Conservation (phyloP, 345 rosid species). For the Turnera subulata region DNA sequence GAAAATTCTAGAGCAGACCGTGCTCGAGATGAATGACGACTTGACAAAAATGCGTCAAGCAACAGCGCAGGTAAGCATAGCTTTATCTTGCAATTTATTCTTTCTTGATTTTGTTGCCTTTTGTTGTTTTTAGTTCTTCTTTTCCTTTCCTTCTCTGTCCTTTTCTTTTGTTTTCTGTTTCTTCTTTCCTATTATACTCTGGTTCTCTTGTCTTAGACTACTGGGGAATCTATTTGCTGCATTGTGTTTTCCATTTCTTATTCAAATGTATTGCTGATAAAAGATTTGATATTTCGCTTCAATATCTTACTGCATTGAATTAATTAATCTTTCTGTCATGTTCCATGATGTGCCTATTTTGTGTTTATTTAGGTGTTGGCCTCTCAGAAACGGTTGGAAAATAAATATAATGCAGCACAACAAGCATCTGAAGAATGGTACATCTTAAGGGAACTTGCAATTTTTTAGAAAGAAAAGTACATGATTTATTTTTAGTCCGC, state of each 20-base stretch:
- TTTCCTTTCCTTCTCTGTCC: not conserved
- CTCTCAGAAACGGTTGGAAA: constrained; percentile 70
- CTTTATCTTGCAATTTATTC: constrained; percentile 2
- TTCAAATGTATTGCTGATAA: not conserved
- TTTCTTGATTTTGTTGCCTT: not conserved
- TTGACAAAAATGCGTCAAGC: constrained; percentile 83
- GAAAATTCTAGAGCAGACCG: constrained; percentile 73
- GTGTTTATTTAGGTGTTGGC: constrained; percentile 57
- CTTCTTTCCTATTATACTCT: not conserved
- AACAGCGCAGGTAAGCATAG: constrained; percentile 64
- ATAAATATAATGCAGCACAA: constrained; percentile 63
- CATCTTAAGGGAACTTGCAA: not conserved
- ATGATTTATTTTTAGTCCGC: too few relatives aligned
- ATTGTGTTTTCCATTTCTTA: too few relatives aligned
- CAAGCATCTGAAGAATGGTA: constrained; percentile 79
- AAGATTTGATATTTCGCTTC: not conserved
- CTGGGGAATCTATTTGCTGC: too few relatives aligned
- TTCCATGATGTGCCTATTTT: constrained; percentile 2
- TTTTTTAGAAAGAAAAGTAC: too few relatives aligned
- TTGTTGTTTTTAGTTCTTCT: not conserved
- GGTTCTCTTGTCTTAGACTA: not conserved
- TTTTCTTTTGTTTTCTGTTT: not conserved
- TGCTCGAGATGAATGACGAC: constrained; percentile 80
- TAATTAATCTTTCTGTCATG: not conserved
- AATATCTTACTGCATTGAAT: not conserved